Percentiles rank a stretch among this genome's conserved stretches.
Conservation (phyloP, 1,284 basidiomycete species). For the Ganoderma sp. region DNA sequence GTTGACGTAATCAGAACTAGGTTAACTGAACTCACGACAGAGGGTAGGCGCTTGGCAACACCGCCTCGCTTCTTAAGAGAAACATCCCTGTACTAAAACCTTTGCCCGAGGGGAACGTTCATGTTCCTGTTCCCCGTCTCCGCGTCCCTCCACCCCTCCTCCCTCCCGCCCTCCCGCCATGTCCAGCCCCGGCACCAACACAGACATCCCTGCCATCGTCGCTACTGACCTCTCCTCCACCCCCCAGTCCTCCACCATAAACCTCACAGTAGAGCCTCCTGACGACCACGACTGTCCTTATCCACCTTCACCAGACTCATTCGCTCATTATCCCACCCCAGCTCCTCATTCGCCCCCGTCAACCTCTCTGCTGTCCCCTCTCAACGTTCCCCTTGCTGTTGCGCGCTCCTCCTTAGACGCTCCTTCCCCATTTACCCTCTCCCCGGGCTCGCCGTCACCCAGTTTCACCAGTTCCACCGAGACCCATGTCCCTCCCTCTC, state of each 20-base stretch:
- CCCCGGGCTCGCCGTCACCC: slow-evolving; percentile 36
- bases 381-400: slow-evolving; percentile 25
- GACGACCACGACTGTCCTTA: slow-evolving; percentile 20
- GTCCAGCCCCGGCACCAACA: slow-evolving; percentile 26
- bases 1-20: neutral
- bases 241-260: slow-evolving; percentile 26
- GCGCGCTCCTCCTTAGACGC: slow-evolving; percentile 31
- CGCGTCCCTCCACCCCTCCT: slow-evolving; percentile 1
- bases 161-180: slow-evolving; percentile 16
- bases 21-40: neutral
- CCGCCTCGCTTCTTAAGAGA: slow-evolving; percentile 3
- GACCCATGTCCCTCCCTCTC: slow-evolving; percentile 62
- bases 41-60: neutral
- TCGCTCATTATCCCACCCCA: slow-evolving; percentile 15
- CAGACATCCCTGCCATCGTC: slow-evolving; percentile 36
- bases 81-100: neutral
- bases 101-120: neutral
- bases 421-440: slow-evolving; percentile 28
- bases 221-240: slow-evolving; percentile 37
- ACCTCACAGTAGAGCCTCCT: slow-evolving; percentile 22
- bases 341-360: slow-evolving; percentile 21
- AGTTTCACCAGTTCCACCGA: slow-evolving; percentile 46
- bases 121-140: slow-evolving; percentile 14
- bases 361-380: slow-evolving; percentile 28
- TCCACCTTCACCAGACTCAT: slow-evolving; percentile 16